Evolutionary conservation across 2,329 filamentous ascomycete genomes (phyloP), one percentile per base, ranked within the genome.

Genomic region (Stachybotrys chlorohalonatus): DNA sequence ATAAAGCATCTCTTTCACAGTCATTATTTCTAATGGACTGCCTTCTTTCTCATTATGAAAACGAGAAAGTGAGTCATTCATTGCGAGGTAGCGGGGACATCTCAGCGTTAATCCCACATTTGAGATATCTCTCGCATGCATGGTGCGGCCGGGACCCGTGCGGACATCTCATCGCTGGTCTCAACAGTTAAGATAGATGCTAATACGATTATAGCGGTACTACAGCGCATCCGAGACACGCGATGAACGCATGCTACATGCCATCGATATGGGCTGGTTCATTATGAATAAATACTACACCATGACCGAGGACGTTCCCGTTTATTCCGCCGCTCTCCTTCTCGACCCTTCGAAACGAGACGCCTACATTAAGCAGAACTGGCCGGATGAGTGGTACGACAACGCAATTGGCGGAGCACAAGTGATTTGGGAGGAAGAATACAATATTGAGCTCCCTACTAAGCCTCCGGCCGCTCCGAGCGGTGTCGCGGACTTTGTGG

Each of bases 181-280:
- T n/a, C n/a, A n/a, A n/a, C n/a, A n/a, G n/a, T n/a, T n/a, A n/a
- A n/a, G n/a, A n/a, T n/a, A n/a, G n/a, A n/a, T n/a, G n/a, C n/a
- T n/a, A n/a, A n/a, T n/a, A n/a, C n/a, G n/a, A n/a, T n/a, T n/a
- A n/a, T 47, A 47, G 46, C 7, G n/a, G 7, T 15, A 47, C 15
- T 47, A 47, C 46, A 24, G 6, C 11, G 7, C 7, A n/a, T 9
- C 48, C 7, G 11, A 31, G 13, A 32, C 7, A 6, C 17, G 7
- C 31, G 17, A 50, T 50, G 6, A 31, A 6, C 48, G 48, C n/a
- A 30, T 50, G 7, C 13, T 50, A 8, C 55, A 55, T 49, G 54
- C 48, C 17, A 56, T 57, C 31, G 53, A 56, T 31, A 57, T 58
- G 57, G 53, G 55, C 52, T 58, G 57, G 57, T 55, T 57, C 39